Evolutionary conservation across 2,329 filamentous ascomycete species (phyloP), one percentile per base, ranked within the genome.

Genomic region (Colletotrichum neosansevieriae): DNA sequence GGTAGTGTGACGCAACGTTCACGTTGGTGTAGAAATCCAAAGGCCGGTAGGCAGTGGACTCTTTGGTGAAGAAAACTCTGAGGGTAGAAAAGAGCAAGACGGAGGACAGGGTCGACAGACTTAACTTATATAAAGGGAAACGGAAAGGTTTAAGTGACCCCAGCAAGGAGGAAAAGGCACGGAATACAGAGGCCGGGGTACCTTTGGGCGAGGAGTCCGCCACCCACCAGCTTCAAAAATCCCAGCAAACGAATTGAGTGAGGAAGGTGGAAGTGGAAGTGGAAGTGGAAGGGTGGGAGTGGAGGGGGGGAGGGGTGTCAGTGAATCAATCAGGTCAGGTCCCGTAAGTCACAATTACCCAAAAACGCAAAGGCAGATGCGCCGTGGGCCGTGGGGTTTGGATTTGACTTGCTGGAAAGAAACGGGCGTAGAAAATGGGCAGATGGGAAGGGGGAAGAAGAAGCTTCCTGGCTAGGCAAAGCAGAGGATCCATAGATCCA

Each of bases 211-310:
- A 68, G 60, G 40, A 65, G 54, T 60, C 65, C 65, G 65, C 65
- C 65, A 68, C 65, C 65, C 65, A 68, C 65, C 65, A 68, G 65
- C 19, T 59, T 65, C 54, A 38, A 54, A 63, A 68, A 65, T 68
- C 65, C 65, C 65, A 68, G 65, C 65, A 68, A 68, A 68, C 65
- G 34, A 68, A 60, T 62, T 58, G 65, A 68, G 61, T 68, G 65
- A 38, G 36, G 63, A 34, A 67, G 51, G 47, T 45, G 47, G 49
- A 32, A 51, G 51, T 40, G 51, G 38, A 19, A 57, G 47, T 45
- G 47, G 49, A 32, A 51, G 51, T 40, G 51, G 38, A 19, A 47
- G 65, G 47, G 65, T 68, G 65, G 65, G 65, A 65, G 38, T 47
- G 13, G 57, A 50, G 61, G 65, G 65, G 65, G 65, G 60, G 60